A percentile compares a stretch with the other conserved stretches of the same genome.
These are phyloP conservation scores for Suillus subaureus DNA, from an alignment of 768 basidiomycete species.

Conservation along the genomic window DNA sequence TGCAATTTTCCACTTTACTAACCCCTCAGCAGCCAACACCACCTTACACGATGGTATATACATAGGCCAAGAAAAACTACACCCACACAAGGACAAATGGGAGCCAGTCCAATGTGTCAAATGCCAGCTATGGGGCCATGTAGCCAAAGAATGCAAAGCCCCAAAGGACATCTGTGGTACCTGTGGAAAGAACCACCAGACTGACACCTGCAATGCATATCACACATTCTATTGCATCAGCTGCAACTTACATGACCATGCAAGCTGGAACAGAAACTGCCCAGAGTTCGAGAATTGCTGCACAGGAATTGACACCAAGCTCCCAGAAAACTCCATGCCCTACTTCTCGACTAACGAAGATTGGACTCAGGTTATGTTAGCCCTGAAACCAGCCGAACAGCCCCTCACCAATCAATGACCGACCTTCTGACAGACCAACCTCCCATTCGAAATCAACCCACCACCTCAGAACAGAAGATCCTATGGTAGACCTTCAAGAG, in stretches of 20 bases:
- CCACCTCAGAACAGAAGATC: background rate
- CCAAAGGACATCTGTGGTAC: background rate
- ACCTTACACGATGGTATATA: background rate
- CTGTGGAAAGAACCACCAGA: background rate
- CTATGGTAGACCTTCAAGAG: background rate
- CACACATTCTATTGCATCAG: background rate
- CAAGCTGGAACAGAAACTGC: constrained; percentile 2
- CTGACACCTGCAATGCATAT: background rate
- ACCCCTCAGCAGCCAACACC: background rate
- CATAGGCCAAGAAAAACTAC: background rate
- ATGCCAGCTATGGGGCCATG: background rate
- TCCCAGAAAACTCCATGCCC: constrained; percentile 17
- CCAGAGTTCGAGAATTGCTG: background rate
- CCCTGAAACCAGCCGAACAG: background rate
- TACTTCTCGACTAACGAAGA: constrained; percentile 21
- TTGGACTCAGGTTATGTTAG: constrained; percentile 17
- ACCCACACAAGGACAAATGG: background rate
- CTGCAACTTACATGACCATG: background rate
- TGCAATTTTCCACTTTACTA: background rate
- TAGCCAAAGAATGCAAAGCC: background rate
- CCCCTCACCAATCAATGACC: accelerated
- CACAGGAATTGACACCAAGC: background rate
- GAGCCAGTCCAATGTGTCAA: background rate
- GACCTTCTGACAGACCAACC: background rate
- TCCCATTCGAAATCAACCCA: background rate